Evolutionary conservation across 176 grass and related monocot species (phyloP).

Genomic region (Elaeis guineensis): DNA sequence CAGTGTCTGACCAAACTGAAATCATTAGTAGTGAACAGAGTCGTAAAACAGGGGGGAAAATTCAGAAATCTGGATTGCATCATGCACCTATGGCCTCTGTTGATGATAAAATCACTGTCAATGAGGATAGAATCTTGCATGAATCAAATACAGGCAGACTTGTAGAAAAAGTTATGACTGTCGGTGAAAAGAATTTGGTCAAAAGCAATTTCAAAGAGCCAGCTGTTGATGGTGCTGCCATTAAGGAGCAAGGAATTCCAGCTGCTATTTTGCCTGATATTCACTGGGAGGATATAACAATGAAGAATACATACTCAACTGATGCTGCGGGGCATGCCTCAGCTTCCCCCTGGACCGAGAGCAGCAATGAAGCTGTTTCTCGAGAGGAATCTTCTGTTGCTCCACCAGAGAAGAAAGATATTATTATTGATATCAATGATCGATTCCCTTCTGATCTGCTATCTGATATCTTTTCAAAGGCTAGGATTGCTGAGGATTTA

Average conservation of each 20-base stretch:
- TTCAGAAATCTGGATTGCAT: constrained; percentile 1
- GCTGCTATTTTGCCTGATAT: constrained; percentile 29
- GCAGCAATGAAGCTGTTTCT: constrained; percentile 22
- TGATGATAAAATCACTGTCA: constrained; percentile 7
- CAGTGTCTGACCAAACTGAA: constrained; percentile 15
- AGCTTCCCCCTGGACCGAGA: constrained; percentile 19
- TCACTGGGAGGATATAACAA: constrained; percentile 27
- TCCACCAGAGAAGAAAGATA: constrained; percentile 35
- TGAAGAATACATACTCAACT: constrained; percentile 6
- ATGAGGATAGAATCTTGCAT: constrained; percentile 35
- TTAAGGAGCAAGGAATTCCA: constrained; percentile 24
- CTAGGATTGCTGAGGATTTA: constrained; percentile 54
- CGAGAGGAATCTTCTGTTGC: constrained; percentile 34
- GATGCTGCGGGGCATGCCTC: constrained; percentile 25
- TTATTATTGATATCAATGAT: constrained; percentile 51
- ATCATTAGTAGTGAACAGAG: background rate
- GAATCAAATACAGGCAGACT: constrained; percentile 19
- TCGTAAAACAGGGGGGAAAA: constrained; percentile 1
- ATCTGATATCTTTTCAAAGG: constrained; percentile 86
- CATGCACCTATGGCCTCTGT: background rate
- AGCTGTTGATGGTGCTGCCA: constrained; percentile 20
- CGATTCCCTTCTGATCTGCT: constrained; percentile 68
- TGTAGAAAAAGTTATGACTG: constrained; percentile 23
- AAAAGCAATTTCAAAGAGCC: constrained; percentile 35
- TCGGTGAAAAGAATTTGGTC: constrained; percentile 25